Conservation (phyloP, 148 eudicot species). For the Rhododendron molle region DNA sequence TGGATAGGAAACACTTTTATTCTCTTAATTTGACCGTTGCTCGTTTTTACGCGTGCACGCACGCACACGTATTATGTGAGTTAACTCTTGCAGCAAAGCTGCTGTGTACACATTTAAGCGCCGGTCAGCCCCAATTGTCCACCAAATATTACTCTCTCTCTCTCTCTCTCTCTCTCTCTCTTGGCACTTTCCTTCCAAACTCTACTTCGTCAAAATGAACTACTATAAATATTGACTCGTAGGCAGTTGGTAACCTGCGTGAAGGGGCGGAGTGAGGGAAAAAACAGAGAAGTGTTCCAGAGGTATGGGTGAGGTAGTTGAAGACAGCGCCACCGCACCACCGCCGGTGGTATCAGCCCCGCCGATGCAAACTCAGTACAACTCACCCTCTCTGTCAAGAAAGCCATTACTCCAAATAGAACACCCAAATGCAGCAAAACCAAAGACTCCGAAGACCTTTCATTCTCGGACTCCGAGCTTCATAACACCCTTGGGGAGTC, state of each 20-base stretch:
- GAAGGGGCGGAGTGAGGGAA: not conserved
- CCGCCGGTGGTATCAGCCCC: not conserved
- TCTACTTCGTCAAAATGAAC: not conserved
- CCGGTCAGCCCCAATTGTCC: constrained; percentile 2
- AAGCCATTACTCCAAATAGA: constrained; percentile 7
- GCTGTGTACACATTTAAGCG: not conserved
- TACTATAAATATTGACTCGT: not conserved
- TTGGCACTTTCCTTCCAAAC: not conserved
- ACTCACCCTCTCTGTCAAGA: constrained; percentile 9
- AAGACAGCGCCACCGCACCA: not conserved
- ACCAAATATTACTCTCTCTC: constrained; percentile 1
- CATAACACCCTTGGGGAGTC: constrained; percentile 15
- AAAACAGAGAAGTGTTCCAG: not conserved
- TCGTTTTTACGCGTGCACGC: too few relatives aligned
- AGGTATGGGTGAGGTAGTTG: constrained; percentile 15
- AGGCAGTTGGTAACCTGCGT: not conserved
- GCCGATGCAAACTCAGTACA: constrained; percentile 13
- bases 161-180: not conserved
- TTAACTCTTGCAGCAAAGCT: too few relatives aligned
- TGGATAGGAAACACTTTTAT: too few relatives aligned
- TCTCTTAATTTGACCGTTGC: too few relatives aligned
- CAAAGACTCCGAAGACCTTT: not conserved
- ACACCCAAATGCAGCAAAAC: not conserved
- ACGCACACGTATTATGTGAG: too few relatives aligned
- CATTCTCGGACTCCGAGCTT: constrained; percentile 6